These are phyloP conservation scores for Microbotryum scabiosae DNA, from an alignment of 1,284 basidiomycete genomes.

Conservation along the genomic window DNA sequence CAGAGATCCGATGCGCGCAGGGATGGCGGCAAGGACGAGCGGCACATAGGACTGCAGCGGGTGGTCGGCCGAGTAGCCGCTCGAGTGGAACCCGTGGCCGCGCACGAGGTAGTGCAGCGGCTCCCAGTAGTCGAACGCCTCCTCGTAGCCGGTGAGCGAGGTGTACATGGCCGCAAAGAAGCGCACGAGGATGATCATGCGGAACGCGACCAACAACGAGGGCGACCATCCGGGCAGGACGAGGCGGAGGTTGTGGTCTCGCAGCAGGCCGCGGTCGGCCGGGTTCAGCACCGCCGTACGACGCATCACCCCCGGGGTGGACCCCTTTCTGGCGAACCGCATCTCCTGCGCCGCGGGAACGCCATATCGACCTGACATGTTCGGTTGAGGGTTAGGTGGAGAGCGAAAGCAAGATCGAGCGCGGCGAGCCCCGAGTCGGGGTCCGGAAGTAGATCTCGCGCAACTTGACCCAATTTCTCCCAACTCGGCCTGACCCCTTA, in stretches of 20 bases:
- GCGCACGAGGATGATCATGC: slow-evolving; percentile 72
- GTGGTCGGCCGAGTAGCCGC: slow-evolving; percentile 88
- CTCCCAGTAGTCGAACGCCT: slow-evolving; percentile 99
- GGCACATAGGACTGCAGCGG: slow-evolving; percentile 93
- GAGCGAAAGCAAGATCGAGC: no score
- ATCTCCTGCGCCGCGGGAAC: slow-evolving; percentile 26
- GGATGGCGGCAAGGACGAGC: slow-evolving; percentile 58
- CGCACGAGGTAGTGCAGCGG: slow-evolving; percentile 72
- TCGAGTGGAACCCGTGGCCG: slow-evolving; percentile 76
- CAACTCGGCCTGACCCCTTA: no score
- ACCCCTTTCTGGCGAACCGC: slow-evolving; percentile 12
- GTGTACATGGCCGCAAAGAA: slow-evolving; percentile 87
- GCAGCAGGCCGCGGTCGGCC: neutral
- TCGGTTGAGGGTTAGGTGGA: neutral
- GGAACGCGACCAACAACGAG: slow-evolving; percentile 68
- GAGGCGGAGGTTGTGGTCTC: slow-evolving; percentile 13
- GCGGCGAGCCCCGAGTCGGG: no score
- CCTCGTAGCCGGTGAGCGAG: slow-evolving; percentile 89
- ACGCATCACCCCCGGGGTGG: slow-evolving; percentile 6
- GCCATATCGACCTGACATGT: slow-evolving; percentile 7
- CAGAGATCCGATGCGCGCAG: slow-evolving; percentile 39
- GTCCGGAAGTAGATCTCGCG: no score
- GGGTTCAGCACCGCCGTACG: slow-evolving; percentile 19
- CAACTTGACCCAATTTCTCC: no score
- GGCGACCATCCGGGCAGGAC: slow-evolving; percentile 68